These are phyloP conservation scores for Colletotrichum sp. DNA, from an alignment of 2,329 filamentous ascomycete species.

Conservation along the genomic window DNA sequence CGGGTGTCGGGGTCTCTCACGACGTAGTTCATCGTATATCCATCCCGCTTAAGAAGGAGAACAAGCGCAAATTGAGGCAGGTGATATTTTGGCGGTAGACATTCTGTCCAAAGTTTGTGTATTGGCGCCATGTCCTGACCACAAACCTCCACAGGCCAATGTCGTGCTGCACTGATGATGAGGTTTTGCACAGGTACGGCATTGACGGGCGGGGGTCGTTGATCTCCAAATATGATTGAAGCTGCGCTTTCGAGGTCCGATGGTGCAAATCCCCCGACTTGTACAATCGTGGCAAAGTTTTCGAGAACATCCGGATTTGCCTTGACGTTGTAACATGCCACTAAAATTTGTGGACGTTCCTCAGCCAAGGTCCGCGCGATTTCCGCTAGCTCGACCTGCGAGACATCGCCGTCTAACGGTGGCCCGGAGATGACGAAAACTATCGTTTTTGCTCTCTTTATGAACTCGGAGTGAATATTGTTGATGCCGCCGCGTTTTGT, in stretches of 20 bases:
- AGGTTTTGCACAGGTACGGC: slow-evolving; percentile 9
- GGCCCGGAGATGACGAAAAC: slow-evolving; percentile 65
- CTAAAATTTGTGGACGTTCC: slow-evolving; percentile 54
- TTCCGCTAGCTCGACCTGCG: slow-evolving; percentile 58
- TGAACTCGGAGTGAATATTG: slow-evolving; percentile 65
- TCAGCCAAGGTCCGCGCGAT: slow-evolving; percentile 48
- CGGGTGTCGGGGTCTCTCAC: slow-evolving; percentile 51
- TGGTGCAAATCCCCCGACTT: slow-evolving; percentile 52
- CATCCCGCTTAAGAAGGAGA: slow-evolving; percentile 55
- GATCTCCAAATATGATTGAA: slow-evolving; percentile 54
- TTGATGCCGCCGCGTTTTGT: slow-evolving; percentile 68
- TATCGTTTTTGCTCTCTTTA: slow-evolving; percentile 63
- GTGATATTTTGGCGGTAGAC: slow-evolving; percentile 50
- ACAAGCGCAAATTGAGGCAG: slow-evolving; percentile 47
- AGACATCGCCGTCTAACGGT: slow-evolving; percentile 49
- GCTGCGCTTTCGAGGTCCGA: slow-evolving; percentile 55
- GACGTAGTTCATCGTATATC: slow-evolving; percentile 62
- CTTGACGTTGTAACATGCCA: slow-evolving; percentile 54
- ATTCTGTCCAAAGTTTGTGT: slow-evolving; percentile 52
- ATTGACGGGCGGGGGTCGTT: background rate
- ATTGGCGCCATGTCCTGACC: slow-evolving; percentile 45
- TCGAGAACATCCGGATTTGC: slow-evolving; percentile 39
- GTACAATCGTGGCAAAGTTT: slow-evolving; percentile 57
- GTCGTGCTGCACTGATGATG: slow-evolving; percentile 4
- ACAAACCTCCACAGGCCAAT: slow-evolving; percentile 49